Conservation (phyloP, 352 stramenopile genomes). For the Globisporangium iwayamae region DNA sequence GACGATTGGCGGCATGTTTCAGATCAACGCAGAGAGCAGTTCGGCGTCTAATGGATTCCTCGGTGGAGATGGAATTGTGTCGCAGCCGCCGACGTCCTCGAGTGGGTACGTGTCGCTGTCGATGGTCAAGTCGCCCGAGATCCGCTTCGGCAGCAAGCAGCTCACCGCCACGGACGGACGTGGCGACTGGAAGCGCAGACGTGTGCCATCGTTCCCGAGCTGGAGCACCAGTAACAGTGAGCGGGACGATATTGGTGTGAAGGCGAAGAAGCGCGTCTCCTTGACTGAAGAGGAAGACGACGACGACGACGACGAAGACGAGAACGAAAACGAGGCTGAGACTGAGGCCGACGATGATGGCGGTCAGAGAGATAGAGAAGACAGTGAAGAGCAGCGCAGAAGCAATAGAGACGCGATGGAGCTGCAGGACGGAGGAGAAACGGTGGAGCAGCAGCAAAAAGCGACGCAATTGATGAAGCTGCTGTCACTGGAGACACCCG, state of each 20-base stretch:
- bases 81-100: constrained; percentile 23
- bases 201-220: constrained; percentile 41
- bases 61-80: constrained; percentile 16
- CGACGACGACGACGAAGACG: constrained; percentile 27
- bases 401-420: constrained; percentile 31
- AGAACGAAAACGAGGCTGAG: constrained; percentile 11
- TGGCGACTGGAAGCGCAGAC: constrained; percentile 55
- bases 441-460: constrained; percentile 18
- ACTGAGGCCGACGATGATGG: constrained; percentile 18
- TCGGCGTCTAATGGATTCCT: constrained; percentile 16
- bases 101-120: constrained; percentile 77
- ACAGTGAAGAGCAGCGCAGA: constrained; percentile 12
- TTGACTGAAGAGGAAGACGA: constrained; percentile 22
- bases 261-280: constrained; percentile 19
- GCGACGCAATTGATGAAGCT: constrained; percentile 50
- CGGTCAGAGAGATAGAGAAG: neutral
- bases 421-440: neutral
- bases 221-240: constrained; percentile 19
- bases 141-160: constrained; percentile 60
- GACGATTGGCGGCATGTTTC: constrained; percentile 30
- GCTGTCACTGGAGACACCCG: constrained; percentile 34
- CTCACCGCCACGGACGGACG: constrained; percentile 27
- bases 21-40: constrained; percentile 19
- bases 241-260: constrained; percentile 13
- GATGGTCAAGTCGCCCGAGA: constrained; percentile 68